These are phyloP conservation scores for Olyra latifolia DNA, from an alignment of 176 grass and related monocot species.

Conservation along the genomic window DNA sequence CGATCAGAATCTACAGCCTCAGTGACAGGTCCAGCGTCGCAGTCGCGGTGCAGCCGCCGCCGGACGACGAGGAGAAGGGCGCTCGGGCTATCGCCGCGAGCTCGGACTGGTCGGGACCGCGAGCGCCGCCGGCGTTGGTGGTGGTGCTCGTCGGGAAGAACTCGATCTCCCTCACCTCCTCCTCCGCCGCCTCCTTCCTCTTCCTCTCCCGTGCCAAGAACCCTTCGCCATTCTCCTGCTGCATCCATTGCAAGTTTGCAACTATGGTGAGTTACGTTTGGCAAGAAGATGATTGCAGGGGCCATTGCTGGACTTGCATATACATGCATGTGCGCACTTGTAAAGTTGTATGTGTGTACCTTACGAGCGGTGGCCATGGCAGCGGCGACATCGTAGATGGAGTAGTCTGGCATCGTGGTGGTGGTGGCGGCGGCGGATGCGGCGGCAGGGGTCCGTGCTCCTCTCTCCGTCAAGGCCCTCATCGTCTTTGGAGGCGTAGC, in stretches of 20 bases:
- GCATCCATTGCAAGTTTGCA: background rate
- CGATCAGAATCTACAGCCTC: slow-evolving; percentile 34
- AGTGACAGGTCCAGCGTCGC: slow-evolving; percentile 54
- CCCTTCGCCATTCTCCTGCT: slow-evolving; percentile 14
- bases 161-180: slow-evolving; percentile 61
- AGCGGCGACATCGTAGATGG: slow-evolving; percentile 51
- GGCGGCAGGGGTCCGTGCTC: background rate
- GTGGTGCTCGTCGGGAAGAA: slow-evolving; percentile 52
- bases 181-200: background rate
- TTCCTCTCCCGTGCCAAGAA: slow-evolving; percentile 21
- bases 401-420: slow-evolving; percentile 24
- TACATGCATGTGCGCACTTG: background rate
- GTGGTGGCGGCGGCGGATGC: background rate
- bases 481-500: slow-evolving; percentile 30
- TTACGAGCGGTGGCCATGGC: slow-evolving; percentile 43
- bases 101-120: slow-evolving; percentile 1
- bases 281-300: background rate
- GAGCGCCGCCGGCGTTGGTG: background rate
- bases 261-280: background rate
- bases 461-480: slow-evolving; percentile 32
- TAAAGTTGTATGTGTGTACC: slow-evolving; percentile 30
- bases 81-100: background rate
- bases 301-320: background rate
- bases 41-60: background rate
- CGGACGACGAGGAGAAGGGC: background rate